A percentile compares a stretch with the other conserved stretches of the same genome.
These are phyloP conservation scores for Chalaropsis thielavioides DNA, from an alignment of 2,329 filamentous ascomycete genomes.

Conservation along the genomic window DNA sequence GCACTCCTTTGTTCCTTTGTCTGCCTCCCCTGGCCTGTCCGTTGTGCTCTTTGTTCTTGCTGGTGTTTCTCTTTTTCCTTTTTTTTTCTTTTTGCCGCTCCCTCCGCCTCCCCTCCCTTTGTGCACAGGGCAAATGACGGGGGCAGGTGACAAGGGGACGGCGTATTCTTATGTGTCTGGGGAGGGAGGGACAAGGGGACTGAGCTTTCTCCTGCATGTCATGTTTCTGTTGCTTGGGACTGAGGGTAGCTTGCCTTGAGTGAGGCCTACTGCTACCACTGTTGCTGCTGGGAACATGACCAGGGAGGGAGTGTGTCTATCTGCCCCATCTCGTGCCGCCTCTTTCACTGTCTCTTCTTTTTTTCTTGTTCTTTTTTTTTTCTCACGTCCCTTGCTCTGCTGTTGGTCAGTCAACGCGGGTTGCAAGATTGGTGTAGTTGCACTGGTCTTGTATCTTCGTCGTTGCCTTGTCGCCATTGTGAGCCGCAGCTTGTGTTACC, in stretches of 20 bases:
- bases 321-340: not conserved
- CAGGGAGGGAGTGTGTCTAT: not conserved
- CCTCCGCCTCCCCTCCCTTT: not conserved
- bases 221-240: not conserved
- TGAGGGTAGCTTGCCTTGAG: not conserved
- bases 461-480: not conserved
- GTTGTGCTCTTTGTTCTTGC: not conserved
- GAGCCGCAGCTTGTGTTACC: constrained; percentile 14
- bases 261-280: not conserved
- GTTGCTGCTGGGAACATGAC: not conserved
- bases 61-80: not conserved
- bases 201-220: not conserved
- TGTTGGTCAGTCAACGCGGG: not conserved
- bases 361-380: not conserved
- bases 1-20: constrained; percentile 7
- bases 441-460: not conserved
- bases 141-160: not conserved
- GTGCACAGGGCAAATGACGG: not conserved
- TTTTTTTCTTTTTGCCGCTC: not conserved
- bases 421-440: not conserved
- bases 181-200: not conserved
- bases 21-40: not conserved
- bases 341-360: not conserved
- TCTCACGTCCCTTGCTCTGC: not conserved
- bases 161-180: not conserved